phyloP scores from a whole-genome alignment of 306 rosid species.

The Spatholobus suberectus region DNA sequence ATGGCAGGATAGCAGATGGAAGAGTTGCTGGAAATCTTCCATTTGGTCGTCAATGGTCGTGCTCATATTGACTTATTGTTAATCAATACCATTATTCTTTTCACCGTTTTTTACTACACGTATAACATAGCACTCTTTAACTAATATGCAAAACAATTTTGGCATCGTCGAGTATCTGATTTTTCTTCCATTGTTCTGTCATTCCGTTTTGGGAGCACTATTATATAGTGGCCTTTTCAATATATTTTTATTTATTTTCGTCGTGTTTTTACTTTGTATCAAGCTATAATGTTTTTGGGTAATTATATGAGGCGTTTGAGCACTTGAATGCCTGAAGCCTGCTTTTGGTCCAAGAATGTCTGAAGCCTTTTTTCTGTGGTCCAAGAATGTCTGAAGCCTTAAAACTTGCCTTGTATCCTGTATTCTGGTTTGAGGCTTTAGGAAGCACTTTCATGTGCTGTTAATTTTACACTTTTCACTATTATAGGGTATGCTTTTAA shows the following conservation, averaged over 20 bases:
- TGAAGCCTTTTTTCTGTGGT: too few species aligned
- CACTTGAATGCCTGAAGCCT: neutral
- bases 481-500: neutral
- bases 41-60: neutral
- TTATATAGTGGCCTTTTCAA: neutral
- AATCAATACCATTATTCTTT: neutral
- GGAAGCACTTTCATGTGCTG: neutral
- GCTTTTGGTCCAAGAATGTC: too few species aligned
- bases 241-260: neutral
- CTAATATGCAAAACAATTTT: neutral
- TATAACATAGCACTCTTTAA: too few species aligned
- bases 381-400: neutral
- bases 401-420: neutral
- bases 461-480: neutral
- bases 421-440: neutral
- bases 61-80: neutral
- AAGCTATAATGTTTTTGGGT: neutral
- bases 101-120: neutral
- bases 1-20: constrained; percentile 14
- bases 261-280: neutral
- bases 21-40: neutral
- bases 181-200: neutral
- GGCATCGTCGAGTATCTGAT: neutral
- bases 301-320: neutral
- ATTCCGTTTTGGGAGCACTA: neutral